phyloP scores from a whole-genome alignment of 1,284 basidiomycete genomes.

The Thelephora terrestris region DNA sequence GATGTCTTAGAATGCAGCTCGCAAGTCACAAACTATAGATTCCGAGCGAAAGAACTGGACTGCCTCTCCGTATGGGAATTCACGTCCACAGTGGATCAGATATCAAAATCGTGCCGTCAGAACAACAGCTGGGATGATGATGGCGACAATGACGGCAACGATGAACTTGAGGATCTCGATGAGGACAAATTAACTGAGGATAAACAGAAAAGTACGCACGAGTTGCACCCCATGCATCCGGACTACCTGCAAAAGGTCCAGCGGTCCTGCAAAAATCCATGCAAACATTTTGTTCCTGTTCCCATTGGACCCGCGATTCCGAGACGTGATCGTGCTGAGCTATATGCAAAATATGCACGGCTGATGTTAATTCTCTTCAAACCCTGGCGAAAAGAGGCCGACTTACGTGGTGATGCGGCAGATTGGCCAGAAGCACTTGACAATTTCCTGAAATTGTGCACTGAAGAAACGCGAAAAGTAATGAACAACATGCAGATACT shows the following conservation, averaged over 20 bases:
- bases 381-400: conserved; percentile 13
- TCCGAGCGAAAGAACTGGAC: conserved; percentile 4
- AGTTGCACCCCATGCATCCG: conserved; percentile 6
- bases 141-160: neutral
- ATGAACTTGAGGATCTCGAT: too few species aligned
- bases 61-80: conserved; percentile 24
- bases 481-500: conserved; percentile 27
- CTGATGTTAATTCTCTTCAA: conserved; percentile 11
- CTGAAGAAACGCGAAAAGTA: conserved; percentile 1
- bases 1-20: neutral
- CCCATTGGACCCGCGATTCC: conserved; percentile 22
- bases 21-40: conserved; percentile 10
- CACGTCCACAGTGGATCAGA: conserved; percentile 16
- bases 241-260: conserved; percentile 11
- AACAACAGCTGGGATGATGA: conserved; percentile 2
- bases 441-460: conserved; percentile 5
- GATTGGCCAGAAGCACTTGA: conserved; percentile 18
- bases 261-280: neutral
- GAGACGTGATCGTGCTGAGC: conserved; percentile 11
- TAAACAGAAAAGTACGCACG: neutral
- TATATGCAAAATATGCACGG: neutral
- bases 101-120: neutral
- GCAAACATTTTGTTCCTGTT: conserved; percentile 13
- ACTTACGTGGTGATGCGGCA: conserved; percentile 12
- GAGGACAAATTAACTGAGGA: too few species aligned